A percentile compares a stretch with the other conserved stretches of the same genome.
Evolutionary conservation across 352 stramenopile species (phyloP).

Genomic region (Pythium apleroticum): DNA sequence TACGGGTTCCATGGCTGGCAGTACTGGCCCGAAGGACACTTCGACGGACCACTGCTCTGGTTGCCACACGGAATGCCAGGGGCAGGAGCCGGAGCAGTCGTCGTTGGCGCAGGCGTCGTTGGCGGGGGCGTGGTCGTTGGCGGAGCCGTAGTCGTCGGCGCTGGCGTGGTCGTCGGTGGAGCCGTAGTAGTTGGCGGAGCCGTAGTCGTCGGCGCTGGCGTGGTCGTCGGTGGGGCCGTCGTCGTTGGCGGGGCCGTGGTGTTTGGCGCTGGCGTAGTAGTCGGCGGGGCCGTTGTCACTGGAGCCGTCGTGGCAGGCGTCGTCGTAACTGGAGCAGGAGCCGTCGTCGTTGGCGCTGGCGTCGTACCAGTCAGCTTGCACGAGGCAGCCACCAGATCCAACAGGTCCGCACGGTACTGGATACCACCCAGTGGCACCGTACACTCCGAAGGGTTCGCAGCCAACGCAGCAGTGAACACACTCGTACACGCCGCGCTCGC

Average conservation of each 20-base stretch:
- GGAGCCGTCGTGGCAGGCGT: background rate
- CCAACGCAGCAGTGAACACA: slow-evolving; percentile 13
- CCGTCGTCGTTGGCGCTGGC: slow-evolving; percentile 8
- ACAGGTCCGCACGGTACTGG: slow-evolving; percentile 20
- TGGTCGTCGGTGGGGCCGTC: background rate
- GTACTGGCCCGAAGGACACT: slow-evolving; percentile 28
- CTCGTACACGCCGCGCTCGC: slow-evolving; percentile 14
- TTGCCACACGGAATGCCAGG: slow-evolving; percentile 13
- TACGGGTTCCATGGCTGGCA: slow-evolving; percentile 50
- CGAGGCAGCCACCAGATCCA: slow-evolving; percentile 10
- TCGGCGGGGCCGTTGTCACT: slow-evolving; percentile 2
- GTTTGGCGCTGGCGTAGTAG: background rate
- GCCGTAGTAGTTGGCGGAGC: background rate
- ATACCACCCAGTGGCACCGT: slow-evolving; percentile 23
- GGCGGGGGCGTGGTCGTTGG: background rate
- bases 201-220: background rate
- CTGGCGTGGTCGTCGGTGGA: background rate
- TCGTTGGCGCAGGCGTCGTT: background rate
- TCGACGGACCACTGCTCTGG: background rate
- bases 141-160: background rate
- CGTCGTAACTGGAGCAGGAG: slow-evolving; percentile 5
- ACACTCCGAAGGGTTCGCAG: slow-evolving; percentile 20
- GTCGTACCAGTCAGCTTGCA: slow-evolving; percentile 11
- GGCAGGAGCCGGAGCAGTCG: slow-evolving; percentile 3
- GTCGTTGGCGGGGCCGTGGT: background rate